phyloP scores from a whole-genome alignment of 2,329 filamentous ascomycete species.

The Xylariales sp. region DNA sequence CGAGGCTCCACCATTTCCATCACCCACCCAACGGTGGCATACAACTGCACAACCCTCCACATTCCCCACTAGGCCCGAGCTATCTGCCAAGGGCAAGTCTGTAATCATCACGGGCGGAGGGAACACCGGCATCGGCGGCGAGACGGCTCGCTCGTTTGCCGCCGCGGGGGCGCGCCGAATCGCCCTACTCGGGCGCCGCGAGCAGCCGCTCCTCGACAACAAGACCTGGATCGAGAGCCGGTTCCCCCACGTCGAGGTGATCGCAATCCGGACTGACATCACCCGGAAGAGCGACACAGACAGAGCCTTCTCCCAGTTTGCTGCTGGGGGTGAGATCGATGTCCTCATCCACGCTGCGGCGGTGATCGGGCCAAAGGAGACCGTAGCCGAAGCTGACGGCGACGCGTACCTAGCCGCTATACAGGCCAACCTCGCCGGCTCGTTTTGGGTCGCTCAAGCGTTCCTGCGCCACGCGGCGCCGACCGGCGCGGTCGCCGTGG shows the following conservation, averaged over 20 bases:
- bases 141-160: conserved; percentile 36
- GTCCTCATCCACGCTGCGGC: conserved; percentile 36
- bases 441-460: conserved; percentile 25
- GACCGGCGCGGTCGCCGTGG: conserved; percentile 26
- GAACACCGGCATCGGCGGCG: conserved; percentile 38
- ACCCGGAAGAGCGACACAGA: conserved; percentile 24
- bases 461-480: conserved; percentile 28
- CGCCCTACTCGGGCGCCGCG: conserved; percentile 36
- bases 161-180: conserved; percentile 37
- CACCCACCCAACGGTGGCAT: conserved; percentile 32
- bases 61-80: conserved; percentile 31
- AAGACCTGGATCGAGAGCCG: conserved; percentile 28
- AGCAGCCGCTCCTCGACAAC: conserved; percentile 27
- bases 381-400: conserved; percentile 21
- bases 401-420: conserved; percentile 28
- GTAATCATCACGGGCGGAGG: conserved; percentile 40
- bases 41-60: conserved; percentile 28
- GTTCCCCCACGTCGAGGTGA: conserved; percentile 28
- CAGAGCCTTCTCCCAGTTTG: conserved; percentile 25
- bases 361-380: conserved; percentile 19
- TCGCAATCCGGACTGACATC: conserved; percentile 25
- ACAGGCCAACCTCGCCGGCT: conserved; percentile 27
- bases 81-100: conserved; percentile 33
- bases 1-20: conserved; percentile 18
- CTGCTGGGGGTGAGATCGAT: conserved; percentile 27